Percentiles rank a stretch among this genome's conserved stretches.
These are phyloP conservation scores for Escallonia rubra DNA, from an alignment of 129 eudicot species.

Conservation along the genomic window DNA sequence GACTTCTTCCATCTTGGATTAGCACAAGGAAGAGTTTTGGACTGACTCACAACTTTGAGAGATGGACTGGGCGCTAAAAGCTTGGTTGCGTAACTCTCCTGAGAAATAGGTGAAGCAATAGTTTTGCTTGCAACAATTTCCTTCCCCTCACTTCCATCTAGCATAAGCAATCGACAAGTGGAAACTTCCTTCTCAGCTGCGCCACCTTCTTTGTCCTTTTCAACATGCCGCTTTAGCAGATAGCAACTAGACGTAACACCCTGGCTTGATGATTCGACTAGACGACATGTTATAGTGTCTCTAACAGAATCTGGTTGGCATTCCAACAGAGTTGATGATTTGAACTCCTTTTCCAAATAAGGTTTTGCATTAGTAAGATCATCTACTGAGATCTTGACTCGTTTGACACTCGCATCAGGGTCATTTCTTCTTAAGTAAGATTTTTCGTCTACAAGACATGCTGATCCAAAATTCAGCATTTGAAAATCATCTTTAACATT, in stretches of 20 bases:
- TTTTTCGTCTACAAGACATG: slow-evolving; percentile 28
- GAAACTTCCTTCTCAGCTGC: slow-evolving; percentile 8
- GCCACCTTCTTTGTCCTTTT: slow-evolving; percentile 7
- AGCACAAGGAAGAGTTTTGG: slow-evolving; percentile 27
- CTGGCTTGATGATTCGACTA: slow-evolving; percentile 67
- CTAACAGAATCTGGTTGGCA: slow-evolving; percentile 16
- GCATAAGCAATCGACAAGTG: not conserved
- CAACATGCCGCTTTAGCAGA: slow-evolving; percentile 46
- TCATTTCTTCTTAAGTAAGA: slow-evolving; percentile 20
- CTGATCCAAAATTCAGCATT: slow-evolving; percentile 17
- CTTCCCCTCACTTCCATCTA: not conserved
- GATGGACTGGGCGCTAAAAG: slow-evolving; percentile 38
- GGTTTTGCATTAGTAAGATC: slow-evolving; percentile 35
- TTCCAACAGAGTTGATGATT: not conserved
- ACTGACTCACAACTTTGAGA: slow-evolving; percentile 9
- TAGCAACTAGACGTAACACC: slow-evolving; percentile 67
- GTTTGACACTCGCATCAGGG: slow-evolving; percentile 34
- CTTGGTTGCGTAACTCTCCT: slow-evolving; percentile 79
- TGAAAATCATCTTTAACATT: slow-evolving; percentile 15
- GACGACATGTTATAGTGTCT: slow-evolving; percentile 37
- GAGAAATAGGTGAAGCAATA: slow-evolving; percentile 69
- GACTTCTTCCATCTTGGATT: slow-evolving; percentile 59
- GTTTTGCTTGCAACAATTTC: slow-evolving; percentile 23
- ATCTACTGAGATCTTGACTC: slow-evolving; percentile 38
- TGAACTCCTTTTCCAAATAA: slow-evolving; percentile 1